Evolutionary conservation across 768 basidiomycete species (phyloP), one percentile per base, ranked within the genome.

Genomic region (Trametes gibbosa): DNA sequence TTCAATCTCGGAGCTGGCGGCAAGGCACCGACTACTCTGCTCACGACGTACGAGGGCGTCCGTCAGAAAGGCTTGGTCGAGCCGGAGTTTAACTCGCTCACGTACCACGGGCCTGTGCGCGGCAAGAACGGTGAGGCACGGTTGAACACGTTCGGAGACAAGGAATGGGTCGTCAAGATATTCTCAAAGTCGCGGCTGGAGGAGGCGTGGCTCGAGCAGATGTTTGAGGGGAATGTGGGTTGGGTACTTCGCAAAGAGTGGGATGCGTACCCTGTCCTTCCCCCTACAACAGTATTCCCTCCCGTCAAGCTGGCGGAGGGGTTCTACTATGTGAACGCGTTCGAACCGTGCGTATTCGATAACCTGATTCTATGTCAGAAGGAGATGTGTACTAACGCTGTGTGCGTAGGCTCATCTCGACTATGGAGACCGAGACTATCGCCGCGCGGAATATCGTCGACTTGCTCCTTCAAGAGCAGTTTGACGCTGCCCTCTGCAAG

Each of bases 381-480:
- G n/a, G n/a, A n/a, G n/a, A n/a, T n/a, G n/a, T n/a, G 16, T 39
- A 14, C 37, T 39, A 14, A 39, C 37, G 17, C 17, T 14, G 17
- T 14, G 13, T 39, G 13, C 13, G 10, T 39, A 45, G 43, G 43
- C 21, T 92, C 65, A 89, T 95, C 46, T 90, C 87, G 14, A 93
- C 92, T 6, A 97, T 98, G 95, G 95, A 98, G 72, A 95, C 94
- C 0, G 87, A 95, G 73, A 93, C 91, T 0, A 71, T 96, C 32
- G 80, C 91, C 0, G 84, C 90, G 0, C 84, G 92, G 32, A 95
- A 95, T 70, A 79, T 89, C 39, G 90, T 92, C 47, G 92, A 93
- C 65, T 75, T 91, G 24, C 77, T 94, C 19, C 75, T 95, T 21
- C 79, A 82, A 34, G 89, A 93, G 32, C 81, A 86, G 66, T 94